phyloP scores from a whole-genome alignment of 305 asterid genomes.

The Coffea humblotiana region DNA sequence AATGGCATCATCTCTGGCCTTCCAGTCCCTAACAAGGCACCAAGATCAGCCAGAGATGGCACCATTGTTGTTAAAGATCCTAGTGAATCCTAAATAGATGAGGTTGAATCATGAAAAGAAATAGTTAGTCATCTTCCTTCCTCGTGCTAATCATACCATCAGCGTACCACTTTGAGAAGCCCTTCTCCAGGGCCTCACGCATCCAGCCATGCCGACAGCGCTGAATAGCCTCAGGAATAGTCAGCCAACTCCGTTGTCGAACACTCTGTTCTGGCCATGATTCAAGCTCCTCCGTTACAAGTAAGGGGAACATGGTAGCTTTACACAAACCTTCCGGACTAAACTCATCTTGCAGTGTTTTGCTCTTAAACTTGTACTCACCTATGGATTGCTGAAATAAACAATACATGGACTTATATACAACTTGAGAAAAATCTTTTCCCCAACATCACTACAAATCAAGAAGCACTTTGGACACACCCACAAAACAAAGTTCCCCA shows the following conservation, averaged over 20 bases:
- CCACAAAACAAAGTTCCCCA: neutral
- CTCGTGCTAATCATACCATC: slow-evolving; percentile 60
- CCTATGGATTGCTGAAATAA: slow-evolving; percentile 75
- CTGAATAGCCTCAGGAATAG: slow-evolving; percentile 56
- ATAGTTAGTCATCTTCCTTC: slow-evolving; percentile 33
- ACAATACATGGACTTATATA: neutral
- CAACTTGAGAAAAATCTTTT: neutral
- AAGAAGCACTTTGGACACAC: neutral
- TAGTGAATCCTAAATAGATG: slow-evolving; percentile 18
- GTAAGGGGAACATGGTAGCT: slow-evolving; percentile 85
- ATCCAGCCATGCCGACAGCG: slow-evolving; percentile 85
- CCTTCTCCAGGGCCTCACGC: slow-evolving; percentile 77
- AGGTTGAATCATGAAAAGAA: slow-evolving; percentile 20
- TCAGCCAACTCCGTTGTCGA: slow-evolving; percentile 73
- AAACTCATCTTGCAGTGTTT: slow-evolving; percentile 70
- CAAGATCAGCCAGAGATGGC: slow-evolving; percentile 28
- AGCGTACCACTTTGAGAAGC: slow-evolving; percentile 67
- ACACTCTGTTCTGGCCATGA: slow-evolving; percentile 84
- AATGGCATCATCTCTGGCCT: slow-evolving; percentile 32
- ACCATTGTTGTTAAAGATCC: slow-evolving; percentile 21
- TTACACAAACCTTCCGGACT: slow-evolving; percentile 91
- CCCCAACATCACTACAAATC: neutral
- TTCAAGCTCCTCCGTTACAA: slow-evolving; percentile 77
- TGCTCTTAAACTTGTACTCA: slow-evolving; percentile 76
- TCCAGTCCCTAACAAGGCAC: slow-evolving; percentile 28